Evolutionary conservation across 257 asterid genomes (phyloP).

Genomic region (Lithospermum erythrorhizon): DNA sequence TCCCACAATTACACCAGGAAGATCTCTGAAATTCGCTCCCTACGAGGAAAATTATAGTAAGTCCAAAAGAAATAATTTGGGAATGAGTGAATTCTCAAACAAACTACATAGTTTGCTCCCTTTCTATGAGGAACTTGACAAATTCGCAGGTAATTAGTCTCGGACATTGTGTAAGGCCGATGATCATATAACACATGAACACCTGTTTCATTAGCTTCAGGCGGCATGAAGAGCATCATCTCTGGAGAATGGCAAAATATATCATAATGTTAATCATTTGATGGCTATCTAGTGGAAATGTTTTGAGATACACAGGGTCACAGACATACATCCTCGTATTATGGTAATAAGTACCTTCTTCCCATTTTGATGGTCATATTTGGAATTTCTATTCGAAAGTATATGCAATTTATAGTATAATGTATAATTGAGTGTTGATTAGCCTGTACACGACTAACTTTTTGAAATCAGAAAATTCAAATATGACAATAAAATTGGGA

Average conservation of each 20-base stretch:
- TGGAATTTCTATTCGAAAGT: too few relatives aligned
- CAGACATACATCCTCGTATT: too few relatives aligned
- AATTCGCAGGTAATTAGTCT: constrained; percentile 50
- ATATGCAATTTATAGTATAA: too few relatives aligned
- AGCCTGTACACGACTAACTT: too few relatives aligned
- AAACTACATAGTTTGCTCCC: constrained; percentile 17
- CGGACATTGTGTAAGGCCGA: constrained; percentile 40
- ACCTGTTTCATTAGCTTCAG: constrained; percentile 13
- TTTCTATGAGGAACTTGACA: constrained; percentile 52
- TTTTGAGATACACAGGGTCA: neutral
- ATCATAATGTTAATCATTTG: neutral
- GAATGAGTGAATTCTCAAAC: neutral
- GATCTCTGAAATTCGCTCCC: constrained; percentile 81
- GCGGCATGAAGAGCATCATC: constrained; percentile 33
- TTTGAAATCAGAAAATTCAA: too few relatives aligned
- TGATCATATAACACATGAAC: constrained; percentile 41
- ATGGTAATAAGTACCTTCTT: too few relatives aligned
- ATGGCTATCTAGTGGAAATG: neutral
- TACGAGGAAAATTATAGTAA: constrained; percentile 7
- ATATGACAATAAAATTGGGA: too few relatives aligned
- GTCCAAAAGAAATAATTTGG: neutral
- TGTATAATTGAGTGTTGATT: too few relatives aligned
- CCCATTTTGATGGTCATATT: too few relatives aligned
- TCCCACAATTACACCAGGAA: constrained; percentile 61
- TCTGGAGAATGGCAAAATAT: constrained; percentile 17